Base-by-base conservation (phyloP, 805 yeast genomes). In the Yarrowia sp. region DNA sequence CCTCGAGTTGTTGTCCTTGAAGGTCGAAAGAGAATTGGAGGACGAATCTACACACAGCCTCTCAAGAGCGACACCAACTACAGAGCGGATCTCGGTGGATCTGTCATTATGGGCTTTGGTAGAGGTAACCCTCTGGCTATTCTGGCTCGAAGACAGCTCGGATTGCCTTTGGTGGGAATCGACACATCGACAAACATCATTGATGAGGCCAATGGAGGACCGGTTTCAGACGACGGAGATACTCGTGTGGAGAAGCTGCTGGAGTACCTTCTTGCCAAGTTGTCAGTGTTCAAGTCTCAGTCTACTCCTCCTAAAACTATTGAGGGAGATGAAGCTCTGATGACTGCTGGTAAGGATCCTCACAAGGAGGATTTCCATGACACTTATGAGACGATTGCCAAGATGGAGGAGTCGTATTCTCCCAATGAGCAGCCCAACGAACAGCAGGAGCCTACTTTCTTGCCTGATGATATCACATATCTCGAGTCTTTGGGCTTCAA, bases 61-160 rank as follows among this genome's bases (percentile, higher is more conserved):
- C 65, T 73, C 57, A 67, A 68, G 47, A 61, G 68, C 33, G 70
- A 67, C 36, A 65, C 61, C 39, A 50, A 66, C 35, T 70, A 70
- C 35, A 64, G 69, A 28, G 78, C 76, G 8, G 81, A 79, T 66
- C 72, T 79, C 1, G 81, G 81, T 11, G 79, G 78, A 28, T 78
- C 74, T 44, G 71, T 78, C 10, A 70, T 78, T 13, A 70, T 74
- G 66, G 81, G 81, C 0, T 77, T 76, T 62, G 78, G 78, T 15
- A 70, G 74, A 41, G 81, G 81, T 3, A 78, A 78, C 62, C 80
- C 80, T 2, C 68, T 79, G 47, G 76, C 77, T 1, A 74, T 76
- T n/a, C 68, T 79, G 6, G 67, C 76, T 33, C 69, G 79, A 4
- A 72, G 79, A 35, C 81, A 79, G 68, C 72, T 78, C 2, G 80